Evolutionary conservation across 805 yeast genomes (phyloP).

Genomic region (Millerago galiae): DNA sequence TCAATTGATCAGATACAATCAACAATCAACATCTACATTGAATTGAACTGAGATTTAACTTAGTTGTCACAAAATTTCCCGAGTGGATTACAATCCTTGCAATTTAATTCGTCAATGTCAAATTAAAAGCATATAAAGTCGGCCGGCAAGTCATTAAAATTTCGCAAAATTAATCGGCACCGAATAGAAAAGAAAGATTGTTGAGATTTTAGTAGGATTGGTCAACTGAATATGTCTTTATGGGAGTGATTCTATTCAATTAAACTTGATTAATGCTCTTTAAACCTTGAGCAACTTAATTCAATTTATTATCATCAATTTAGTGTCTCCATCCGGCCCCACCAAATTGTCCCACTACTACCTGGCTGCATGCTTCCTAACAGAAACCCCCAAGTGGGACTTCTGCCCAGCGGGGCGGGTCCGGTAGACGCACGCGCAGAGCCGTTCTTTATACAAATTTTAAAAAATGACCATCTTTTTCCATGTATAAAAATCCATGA

Average conservation of each 20-base stretch:
- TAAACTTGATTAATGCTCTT: too few species aligned
- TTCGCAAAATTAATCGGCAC: not conserved
- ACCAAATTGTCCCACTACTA: not conserved
- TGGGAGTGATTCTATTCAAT: too few species aligned
- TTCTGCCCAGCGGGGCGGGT: not conserved
- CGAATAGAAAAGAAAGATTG: not conserved
- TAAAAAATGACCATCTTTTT: slow-evolving; percentile 1
- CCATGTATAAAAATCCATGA: slow-evolving; percentile 1
- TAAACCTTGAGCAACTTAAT: too few species aligned
- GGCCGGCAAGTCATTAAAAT: not conserved
- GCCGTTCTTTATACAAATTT: not conserved
- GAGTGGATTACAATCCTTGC: too few species aligned
- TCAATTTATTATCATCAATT: not conserved
- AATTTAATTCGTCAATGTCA: too few species aligned
- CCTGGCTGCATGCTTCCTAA: slow-evolving; percentile 5
- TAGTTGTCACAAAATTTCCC: too few species aligned
- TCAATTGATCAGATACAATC: not conserved
- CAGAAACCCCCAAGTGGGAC: not conserved
- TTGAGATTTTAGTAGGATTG: too few species aligned
- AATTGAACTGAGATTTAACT: too few species aligned
- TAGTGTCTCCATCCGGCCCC: not conserved
- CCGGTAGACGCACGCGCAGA: not conserved
- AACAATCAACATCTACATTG: too few species aligned
- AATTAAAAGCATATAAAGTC: too few species aligned
- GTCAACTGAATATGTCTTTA: too few species aligned